Evolutionary conservation across 2,329 filamentous ascomycete genomes (phyloP).

Genomic region (Colletotrichum tofieldiae): DNA sequence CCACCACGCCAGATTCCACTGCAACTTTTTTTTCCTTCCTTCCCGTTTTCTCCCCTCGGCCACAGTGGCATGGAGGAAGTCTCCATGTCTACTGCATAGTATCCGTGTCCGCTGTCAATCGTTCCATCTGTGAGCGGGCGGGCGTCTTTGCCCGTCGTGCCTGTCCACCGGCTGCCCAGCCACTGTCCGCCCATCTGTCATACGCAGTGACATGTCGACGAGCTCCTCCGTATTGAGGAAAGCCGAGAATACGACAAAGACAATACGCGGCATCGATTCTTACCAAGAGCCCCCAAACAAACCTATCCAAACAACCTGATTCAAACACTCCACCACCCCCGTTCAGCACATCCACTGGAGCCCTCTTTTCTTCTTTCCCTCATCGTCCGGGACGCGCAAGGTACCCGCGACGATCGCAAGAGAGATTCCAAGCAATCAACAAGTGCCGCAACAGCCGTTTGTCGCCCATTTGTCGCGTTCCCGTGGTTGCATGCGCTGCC

Average conservation of each 20-base stretch:
- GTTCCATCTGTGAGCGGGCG: background rate
- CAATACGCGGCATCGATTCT: background rate
- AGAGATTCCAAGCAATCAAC: slow-evolving; percentile 37
- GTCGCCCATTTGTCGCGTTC: slow-evolving; percentile 39
- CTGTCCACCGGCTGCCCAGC: background rate
- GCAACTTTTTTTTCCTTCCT: slow-evolving; percentile 4
- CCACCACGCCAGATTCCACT: background rate
- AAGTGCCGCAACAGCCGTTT: slow-evolving; percentile 38
- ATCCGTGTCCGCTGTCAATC: background rate
- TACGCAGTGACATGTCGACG: background rate
- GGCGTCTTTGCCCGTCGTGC: background rate
- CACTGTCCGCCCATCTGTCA: slow-evolving; percentile 4
- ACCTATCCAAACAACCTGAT: background rate
- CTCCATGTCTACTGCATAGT: background rate
- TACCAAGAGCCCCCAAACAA: too few relatives aligned
- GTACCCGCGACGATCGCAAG: slow-evolving; percentile 28
- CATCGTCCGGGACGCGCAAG: slow-evolving; percentile 18
- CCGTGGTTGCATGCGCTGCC: slow-evolving; percentile 38
- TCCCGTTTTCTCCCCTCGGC: background rate
- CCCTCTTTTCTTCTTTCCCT: slow-evolving; percentile 4
- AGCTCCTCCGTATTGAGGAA: background rate
- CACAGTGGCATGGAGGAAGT: background rate
- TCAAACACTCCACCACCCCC: background rate
- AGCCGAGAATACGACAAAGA: background rate
- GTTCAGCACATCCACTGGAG: too few relatives aligned